Conservation (phyloP, 345 rosid genomes). For the Pugionium cornutum region DNA sequence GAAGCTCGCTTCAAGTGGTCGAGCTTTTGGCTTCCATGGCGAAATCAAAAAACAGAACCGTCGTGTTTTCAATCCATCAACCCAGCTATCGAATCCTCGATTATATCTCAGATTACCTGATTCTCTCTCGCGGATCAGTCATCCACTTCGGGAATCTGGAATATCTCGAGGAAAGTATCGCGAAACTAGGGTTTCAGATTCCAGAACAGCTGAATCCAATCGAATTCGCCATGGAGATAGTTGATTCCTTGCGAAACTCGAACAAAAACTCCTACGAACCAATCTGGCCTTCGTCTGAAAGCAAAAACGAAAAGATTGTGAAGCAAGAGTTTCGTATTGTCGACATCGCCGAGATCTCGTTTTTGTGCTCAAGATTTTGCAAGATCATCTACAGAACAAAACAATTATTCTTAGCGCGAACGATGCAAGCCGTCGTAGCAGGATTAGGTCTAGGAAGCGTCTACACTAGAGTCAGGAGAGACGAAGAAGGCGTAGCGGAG, state of each 20-base stretch:
- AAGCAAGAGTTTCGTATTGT: constrained; percentile 25
- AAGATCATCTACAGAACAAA: constrained; percentile 81
- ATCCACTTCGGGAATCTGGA: constrained; percentile 62
- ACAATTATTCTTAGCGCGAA: constrained; percentile 73
- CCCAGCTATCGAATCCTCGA: constrained; percentile 75
- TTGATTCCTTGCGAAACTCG: constrained; percentile 48
- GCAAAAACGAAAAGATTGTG: constrained; percentile 1
- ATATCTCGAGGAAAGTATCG: constrained; percentile 61
- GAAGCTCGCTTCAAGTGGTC: constrained; percentile 78
- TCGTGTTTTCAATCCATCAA: constrained; percentile 66
- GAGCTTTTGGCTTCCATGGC: constrained; percentile 80
- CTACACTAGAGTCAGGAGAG: constrained; percentile 54
- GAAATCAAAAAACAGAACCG: constrained; percentile 55
- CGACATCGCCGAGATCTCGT: constrained; percentile 53
- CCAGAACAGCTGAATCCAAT: constrained; percentile 71
- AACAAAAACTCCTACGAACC: constrained; percentile 21
- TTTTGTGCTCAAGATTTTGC: constrained; percentile 78
- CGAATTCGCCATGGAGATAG: constrained; percentile 85
- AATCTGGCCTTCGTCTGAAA: constrained; percentile 45
- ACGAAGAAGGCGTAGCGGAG: constrained; percentile 67
- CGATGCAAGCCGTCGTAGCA: constrained; percentile 83
- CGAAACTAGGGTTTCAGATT: constrained; percentile 58
- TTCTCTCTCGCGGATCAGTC: constrained; percentile 56
- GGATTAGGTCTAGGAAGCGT: constrained; percentile 85
- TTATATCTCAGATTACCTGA: constrained; percentile 63